Conservation (phyloP, 495 filamentous ascomycete genomes). For the Penicillium egyptiacum region DNA sequence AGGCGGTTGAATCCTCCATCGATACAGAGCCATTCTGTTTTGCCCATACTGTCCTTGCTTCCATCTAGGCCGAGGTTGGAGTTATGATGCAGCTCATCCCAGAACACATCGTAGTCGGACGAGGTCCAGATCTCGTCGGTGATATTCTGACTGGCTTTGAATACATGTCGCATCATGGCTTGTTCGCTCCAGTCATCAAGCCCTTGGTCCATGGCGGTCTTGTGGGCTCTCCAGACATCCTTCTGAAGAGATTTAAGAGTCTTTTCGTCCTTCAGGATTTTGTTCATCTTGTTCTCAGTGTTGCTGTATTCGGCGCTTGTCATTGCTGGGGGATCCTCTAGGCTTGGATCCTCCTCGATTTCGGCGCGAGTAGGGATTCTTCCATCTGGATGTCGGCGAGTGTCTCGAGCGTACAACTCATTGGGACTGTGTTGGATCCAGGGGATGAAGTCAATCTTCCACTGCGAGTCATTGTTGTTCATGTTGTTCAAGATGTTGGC, state of each 20-base stretch:
- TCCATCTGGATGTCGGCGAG: conserved; percentile 51
- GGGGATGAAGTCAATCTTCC: conserved; percentile 61
- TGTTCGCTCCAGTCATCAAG: conserved; percentile 32
- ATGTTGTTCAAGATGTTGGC: conserved; percentile 55
- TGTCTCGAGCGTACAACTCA: conserved; percentile 47
- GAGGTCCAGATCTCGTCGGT: conserved; percentile 29
- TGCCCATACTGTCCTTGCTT: conserved; percentile 14
- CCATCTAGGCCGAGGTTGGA: conserved; percentile 28
- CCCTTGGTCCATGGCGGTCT: conserved; percentile 26
- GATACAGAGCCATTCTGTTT: conserved; percentile 25
- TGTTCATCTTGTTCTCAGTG: conserved; percentile 19
- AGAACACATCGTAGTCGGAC: conserved; percentile 27
- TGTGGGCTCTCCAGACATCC: conserved; percentile 26
- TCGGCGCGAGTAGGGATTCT: conserved; percentile 40
- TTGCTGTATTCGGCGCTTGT: conserved; percentile 13
- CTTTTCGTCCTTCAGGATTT: conserved; percentile 18
- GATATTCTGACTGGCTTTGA: conserved; percentile 27
- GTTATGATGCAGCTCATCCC: conserved; percentile 33
- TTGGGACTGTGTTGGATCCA: conserved; percentile 61
- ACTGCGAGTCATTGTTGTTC: conserved; percentile 48
- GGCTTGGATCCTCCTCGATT: conserved; percentile 25
- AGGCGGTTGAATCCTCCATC: conserved; percentile 29
- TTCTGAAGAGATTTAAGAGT: conserved; percentile 26
- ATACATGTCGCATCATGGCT: conserved; percentile 28
- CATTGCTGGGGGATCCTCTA: conserved; percentile 18